Percentiles rank a stretch among this genome's conserved stretches.
Conservation (phyloP, 345 rosid genomes). For the Eucalyptus microcorys region DNA sequence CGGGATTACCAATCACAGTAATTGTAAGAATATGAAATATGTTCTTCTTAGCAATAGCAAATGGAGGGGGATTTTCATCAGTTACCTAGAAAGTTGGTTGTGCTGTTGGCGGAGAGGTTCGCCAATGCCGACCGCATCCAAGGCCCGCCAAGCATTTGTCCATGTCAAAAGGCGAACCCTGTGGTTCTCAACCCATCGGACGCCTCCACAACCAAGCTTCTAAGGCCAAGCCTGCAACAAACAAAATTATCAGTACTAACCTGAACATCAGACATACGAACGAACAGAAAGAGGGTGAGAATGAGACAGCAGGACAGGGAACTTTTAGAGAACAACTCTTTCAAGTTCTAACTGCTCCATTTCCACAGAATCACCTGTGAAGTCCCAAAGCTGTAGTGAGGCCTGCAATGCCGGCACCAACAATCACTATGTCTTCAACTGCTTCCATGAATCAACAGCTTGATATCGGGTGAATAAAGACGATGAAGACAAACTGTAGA, state of each 20-base stretch:
- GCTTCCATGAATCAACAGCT: too few species aligned
- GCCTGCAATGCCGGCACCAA: too few species aligned
- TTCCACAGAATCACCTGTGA: too few species aligned
- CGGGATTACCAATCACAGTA: too few species aligned
- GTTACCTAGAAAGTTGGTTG: neutral
- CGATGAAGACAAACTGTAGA: too few species aligned
- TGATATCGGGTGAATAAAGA: too few species aligned
- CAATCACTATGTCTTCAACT: too few species aligned
- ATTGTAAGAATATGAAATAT: too few species aligned
- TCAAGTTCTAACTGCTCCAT: too few species aligned
- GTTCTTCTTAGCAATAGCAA: neutral
- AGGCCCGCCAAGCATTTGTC: slow-evolving; percentile 32
- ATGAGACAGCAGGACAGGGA: neutral
- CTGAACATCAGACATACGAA: too few species aligned
- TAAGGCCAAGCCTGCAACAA: slow-evolving; percentile 37
- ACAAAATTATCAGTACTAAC: too few species aligned
- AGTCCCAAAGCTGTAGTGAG: too few species aligned
- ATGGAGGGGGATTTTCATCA: neutral
- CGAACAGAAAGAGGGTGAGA: neutral
- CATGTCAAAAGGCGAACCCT: slow-evolving; percentile 43
- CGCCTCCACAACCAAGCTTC: slow-evolving; percentile 61
- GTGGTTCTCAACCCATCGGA: slow-evolving; percentile 36
- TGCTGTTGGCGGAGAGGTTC: neutral
- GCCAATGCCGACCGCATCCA: slow-evolving; percentile 1
- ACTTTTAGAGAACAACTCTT: neutral